Evolutionary conservation across 2,329 filamentous ascomycete species (phyloP), one percentile per base, ranked within the genome.

Genomic region (Ophiocordyceps polyrhachis-furcata): DNA sequence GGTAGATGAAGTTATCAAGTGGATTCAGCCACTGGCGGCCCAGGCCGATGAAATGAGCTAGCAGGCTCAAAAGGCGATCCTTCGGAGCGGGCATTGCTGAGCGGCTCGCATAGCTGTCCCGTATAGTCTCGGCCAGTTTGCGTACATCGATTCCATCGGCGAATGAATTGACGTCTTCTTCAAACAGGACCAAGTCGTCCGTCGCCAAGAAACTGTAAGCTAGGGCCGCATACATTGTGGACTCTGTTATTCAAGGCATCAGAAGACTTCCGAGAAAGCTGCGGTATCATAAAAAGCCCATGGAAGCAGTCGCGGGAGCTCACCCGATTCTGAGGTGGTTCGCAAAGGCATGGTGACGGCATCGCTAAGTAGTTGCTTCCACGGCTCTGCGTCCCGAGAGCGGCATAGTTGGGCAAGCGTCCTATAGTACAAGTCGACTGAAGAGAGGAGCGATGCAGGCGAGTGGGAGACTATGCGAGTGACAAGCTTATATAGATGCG

Each of bases 11-110:
- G 14, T 63, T 62, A 32, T 63, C 57, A 4, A 54, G 55, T 11
- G 56, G 53, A 25, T 58, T 55, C 14, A 52, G 51, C 41, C 59
- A 61, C 11, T 58, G 59, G 45, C 64, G 63, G 44, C 70, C 68
- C 13, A 81, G 58, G 44, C 73, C 69, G 48, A 83, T 71, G 49
- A 81, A 80, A 52, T 83, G 76, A 14, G 81, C 71, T 25, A 86
- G 62, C 25, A 83, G 67, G 68, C 78, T 80, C 37, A 85, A 58
- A 35, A 76, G 69, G 11, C 62, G 59, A 38, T 68, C 61, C 35
- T 62, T 62, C 1, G 61, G 55, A 13, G 53, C 50, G 2, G 52
- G 47, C 1, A 47, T 42, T 12, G 54, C 47, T 6, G 55, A 47
- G 2, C 53, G 48, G 2, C 54, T 52, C 2, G 55, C 50, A 42